Base-by-base conservation (phyloP, 768 basidiomycete species). In the Hygrocybe punicea region DNA sequence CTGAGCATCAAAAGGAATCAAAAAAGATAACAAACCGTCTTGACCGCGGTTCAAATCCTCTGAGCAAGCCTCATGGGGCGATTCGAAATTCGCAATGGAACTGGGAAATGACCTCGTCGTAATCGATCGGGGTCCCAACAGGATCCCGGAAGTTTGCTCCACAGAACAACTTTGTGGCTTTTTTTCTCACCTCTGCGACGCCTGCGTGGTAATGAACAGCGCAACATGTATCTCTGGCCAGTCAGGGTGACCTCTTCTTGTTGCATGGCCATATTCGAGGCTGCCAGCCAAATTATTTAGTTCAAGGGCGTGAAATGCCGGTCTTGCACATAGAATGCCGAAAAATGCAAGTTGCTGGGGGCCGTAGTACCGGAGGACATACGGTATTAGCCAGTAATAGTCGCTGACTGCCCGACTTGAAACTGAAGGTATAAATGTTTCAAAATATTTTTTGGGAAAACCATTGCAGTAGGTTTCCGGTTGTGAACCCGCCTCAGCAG, bases 121-220 rank as follows among this genome's bases (percentile, higher is more conserved):
- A 47, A 47, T 47, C 45, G 45, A 47, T 47, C 45, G 45, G 45
- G 45, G 23, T 47, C 45, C 45, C 7, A 47, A 19, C 45, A 47
- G 45, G 45, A 47, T 19, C 45, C 45, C 45, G 45, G 45, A 47
- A 47, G 45, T 47, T 19, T 23, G 21, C 40, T 16, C 14, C 16
- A 16, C 16, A 4, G 21, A 47, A 17, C 4, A n/a, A 47, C 6
- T 23, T 13, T 21, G n/a, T 21, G 14, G 10, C 21, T 45, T 23
- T 5, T 23, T 47, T 47, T 23, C 45, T 42, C 39, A 11, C 39
- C 16, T 42, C 16, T 42, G 19, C 19, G 11, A 29, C 29, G 29
- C 4, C 29, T 29, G 8, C 29, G 8, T 29, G 29, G 29, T 29
- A 29, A 29, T 8, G 29, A 8, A 8, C 29, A 29, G 29, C 8